phyloP scores from a whole-genome alignment of 768 basidiomycete genomes.

The Rhizopogon roseolus region DNA sequence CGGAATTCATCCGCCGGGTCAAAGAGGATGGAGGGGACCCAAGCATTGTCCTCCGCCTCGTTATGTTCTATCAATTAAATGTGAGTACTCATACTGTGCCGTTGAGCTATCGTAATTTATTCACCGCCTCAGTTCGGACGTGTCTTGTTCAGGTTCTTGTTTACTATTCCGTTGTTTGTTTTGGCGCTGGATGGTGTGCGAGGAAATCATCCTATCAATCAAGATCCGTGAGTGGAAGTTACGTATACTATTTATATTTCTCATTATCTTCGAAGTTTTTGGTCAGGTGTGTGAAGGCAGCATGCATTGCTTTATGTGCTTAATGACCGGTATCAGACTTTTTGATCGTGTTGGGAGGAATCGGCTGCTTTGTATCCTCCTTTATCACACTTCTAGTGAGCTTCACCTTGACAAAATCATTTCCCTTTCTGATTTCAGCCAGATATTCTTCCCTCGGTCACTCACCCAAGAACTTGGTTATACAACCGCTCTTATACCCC shows the following conservation, averaged over 20 bases:
- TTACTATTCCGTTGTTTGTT: conserved; percentile 63
- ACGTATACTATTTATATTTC: neutral
- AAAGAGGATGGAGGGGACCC: conserved; percentile 72
- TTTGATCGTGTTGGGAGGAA: conserved; percentile 62
- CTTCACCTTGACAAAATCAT: conserved; percentile 3
- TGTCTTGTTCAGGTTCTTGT: conserved; percentile 71
- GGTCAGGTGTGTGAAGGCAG: conserved; percentile 41
- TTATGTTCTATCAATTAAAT: conserved; percentile 75
- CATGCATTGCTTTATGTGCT: neutral
- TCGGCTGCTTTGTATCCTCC: conserved; percentile 77
- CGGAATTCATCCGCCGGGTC: conserved; percentile 63
- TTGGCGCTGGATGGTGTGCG: conserved; percentile 62
- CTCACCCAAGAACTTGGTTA: conserved; percentile 62
- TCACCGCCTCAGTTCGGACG: conserved; percentile 48
- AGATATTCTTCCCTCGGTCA: conserved; percentile 81
- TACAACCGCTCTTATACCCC: conserved; percentile 32
- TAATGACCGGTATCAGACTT: conserved; percentile 43
- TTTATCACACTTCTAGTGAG: conserved; percentile 74
- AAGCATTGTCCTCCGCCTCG: conserved; percentile 66
- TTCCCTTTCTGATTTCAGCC: neutral
- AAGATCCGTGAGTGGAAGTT: conserved; percentile 45
- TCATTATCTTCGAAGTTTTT: conserved; percentile 39
- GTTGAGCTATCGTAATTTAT: conserved; percentile 1
- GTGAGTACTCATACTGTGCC: conserved; percentile 35
- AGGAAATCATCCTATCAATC: conserved; percentile 44